A percentile compares a stretch with the other conserved stretches of the same genome.
Evolutionary conservation across 371 early-diverging fungal species (phyloP).

Genomic region (Mucor ambiguus): DNA sequence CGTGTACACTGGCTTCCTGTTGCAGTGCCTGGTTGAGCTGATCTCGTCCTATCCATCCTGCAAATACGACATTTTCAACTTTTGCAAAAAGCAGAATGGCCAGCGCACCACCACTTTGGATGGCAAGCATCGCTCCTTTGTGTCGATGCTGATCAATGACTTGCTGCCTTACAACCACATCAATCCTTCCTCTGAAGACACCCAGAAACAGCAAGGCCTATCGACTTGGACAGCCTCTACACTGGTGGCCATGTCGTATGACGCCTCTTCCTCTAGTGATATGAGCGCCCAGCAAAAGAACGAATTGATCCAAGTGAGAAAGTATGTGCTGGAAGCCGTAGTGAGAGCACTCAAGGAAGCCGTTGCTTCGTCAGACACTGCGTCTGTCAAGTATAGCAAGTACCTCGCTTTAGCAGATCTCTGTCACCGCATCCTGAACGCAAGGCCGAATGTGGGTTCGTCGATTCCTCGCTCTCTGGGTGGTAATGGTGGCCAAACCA

Average conservation of each 20-base stretch:
- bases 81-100: conserved; percentile 52
- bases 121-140: conserved; percentile 36
- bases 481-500: conserved; percentile 2
- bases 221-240: conserved; percentile 69
- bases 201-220: conserved; percentile 63
- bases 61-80: conserved; percentile 72
- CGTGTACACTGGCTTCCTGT: conserved; percentile 79
- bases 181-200: conserved; percentile 50
- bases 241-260: conserved; percentile 61
- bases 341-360: conserved; percentile 67
- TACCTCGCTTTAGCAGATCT: conserved; percentile 75
- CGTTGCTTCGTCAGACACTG: conserved; percentile 49
- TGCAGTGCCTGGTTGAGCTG: conserved; percentile 88
- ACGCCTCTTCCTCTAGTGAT: conserved; percentile 38
- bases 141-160: conserved; percentile 64
- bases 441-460: conserved; percentile 42
- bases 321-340: conserved; percentile 68
- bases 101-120: conserved; percentile 39
- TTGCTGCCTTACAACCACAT: conserved; percentile 63
- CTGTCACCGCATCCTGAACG: conserved; percentile 69
- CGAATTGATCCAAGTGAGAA: conserved; percentile 68
- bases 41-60: conserved; percentile 84
- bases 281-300: conserved; percentile 53
- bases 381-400: conserved; percentile 68
- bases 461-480: conserved; percentile 13